Conservation (phyloP, 2,329 filamentous ascomycete genomes). For the Nigrospora oryzae region DNA sequence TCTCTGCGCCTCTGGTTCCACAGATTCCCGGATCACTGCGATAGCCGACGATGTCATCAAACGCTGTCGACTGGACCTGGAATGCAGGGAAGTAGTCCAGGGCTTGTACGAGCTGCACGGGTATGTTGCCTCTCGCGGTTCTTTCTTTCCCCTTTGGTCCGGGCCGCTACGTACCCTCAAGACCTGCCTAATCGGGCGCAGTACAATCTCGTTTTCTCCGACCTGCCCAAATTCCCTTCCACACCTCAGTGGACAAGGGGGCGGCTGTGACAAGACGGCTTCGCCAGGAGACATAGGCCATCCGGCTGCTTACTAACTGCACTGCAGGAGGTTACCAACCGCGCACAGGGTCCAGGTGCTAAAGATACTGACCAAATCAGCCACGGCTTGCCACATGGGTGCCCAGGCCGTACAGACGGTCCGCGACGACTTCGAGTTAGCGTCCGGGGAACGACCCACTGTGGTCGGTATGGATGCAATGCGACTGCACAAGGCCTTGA, state of each 20-base stretch:
- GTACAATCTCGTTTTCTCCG: conserved; percentile 53
- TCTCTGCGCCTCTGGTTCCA: conserved; percentile 73
- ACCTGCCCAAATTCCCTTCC: conserved; percentile 24
- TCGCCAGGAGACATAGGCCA: too few relatives aligned
- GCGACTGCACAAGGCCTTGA: conserved; percentile 75
- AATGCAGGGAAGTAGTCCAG: conserved; percentile 54
- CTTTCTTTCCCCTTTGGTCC: too few relatives aligned
- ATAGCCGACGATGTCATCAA: conserved; percentile 87
- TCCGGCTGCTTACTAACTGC: too few relatives aligned
- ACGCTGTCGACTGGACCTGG: conserved; percentile 64
- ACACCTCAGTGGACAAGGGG: too few relatives aligned
- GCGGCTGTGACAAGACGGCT: too few relatives aligned
- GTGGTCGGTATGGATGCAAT: conserved; percentile 62
- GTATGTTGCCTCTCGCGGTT: neutral
- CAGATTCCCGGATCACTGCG: conserved; percentile 73
- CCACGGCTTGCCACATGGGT: conserved; percentile 61
- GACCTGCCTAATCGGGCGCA: too few relatives aligned
- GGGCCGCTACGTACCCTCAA: too few relatives aligned
- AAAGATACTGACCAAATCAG: conserved; percentile 67
- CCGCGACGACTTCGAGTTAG: conserved; percentile 50
- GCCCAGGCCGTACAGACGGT: conserved; percentile 62
- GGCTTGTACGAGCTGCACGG: neutral
- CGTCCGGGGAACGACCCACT: conserved; percentile 18
- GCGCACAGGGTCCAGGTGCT: conserved; percentile 73
- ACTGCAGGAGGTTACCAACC: conserved; percentile 51